Evolutionary conservation across 768 basidiomycete genomes (phyloP), one percentile per base, ranked within the genome.

Genomic region (Suillus tomentosus): DNA sequence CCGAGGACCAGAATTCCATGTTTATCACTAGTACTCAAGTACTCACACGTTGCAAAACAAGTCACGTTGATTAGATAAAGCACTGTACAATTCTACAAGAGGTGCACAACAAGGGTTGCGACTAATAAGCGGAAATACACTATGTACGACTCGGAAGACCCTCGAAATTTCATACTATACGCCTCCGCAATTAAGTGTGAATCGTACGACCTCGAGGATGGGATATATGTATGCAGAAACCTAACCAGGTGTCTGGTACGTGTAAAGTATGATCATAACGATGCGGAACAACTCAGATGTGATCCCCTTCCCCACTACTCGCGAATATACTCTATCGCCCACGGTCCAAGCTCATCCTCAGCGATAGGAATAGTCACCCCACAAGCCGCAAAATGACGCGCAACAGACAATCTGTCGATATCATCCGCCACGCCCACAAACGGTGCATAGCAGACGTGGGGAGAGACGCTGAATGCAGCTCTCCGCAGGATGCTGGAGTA

Each of bases 351-450:
- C 63, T 79, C 79, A 27, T 69, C 67, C 19, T 74, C 75, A 14
- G 79, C 78, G 48, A 74, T 67, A 15, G 72, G 66, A 17, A 76
- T 72, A 5, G 79, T 78, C 27, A 82, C 67, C 5, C 82, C 82
- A 63, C 79, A 79, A 1, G 70, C 64, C 6, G 82, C 79, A 71
- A 82, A 79, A 68, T 83, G 82, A 13, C 74, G 76, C 51, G 74
- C 79, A 63, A 83, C 63, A 61, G 65, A 71, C 45, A 78, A 77
- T 45, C 69, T 71, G 24, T 75, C 70, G 53, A 81, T 66, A 24
- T 62, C 5, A 27, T 76, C 74, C 43, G 71, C 66, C 48, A 68
- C 15, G 62, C 76, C 76, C 63, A 66, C 62, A 63, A 76, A 81
- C 3, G 77, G 72, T 64, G 64, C 68, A 58, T 73, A 78, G 58